Evolutionary conservation across 306 rosid species (phyloP).

Genomic region (Ziziphus jujuba): DNA sequence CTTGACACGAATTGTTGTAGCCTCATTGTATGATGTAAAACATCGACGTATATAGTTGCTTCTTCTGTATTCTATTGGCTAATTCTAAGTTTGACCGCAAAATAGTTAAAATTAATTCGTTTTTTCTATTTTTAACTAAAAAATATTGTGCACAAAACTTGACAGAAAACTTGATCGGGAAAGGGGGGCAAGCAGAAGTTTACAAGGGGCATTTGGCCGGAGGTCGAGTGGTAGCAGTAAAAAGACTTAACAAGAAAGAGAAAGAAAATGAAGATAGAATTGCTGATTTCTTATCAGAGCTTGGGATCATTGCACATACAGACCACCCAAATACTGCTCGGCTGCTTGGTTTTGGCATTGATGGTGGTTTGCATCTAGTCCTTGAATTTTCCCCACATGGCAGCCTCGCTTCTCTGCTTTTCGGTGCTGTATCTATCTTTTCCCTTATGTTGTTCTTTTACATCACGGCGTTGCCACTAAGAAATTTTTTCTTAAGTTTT

Average conservation of each 20-base stretch:
- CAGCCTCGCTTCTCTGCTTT: conserved; percentile 81
- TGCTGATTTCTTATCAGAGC: conserved; percentile 79
- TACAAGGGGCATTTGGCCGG: conserved; percentile 63
- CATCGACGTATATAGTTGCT: too few species aligned
- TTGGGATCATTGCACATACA: conserved; percentile 91
- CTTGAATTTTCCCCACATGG: conserved; percentile 72
- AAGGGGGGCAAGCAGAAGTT: conserved; percentile 97
- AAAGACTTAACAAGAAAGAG: conserved; percentile 67
- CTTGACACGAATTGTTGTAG: too few species aligned
- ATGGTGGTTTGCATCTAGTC: conserved; percentile 74
- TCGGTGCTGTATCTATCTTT: conserved; percentile 43
- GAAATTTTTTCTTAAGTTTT: neutral
- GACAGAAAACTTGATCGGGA: conserved; percentile 78
- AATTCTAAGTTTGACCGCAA: neutral
- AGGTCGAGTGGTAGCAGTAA: conserved; percentile 79
- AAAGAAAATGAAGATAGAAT: conserved; percentile 65
- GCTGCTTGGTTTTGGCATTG: conserved; percentile 80
- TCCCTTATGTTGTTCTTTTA: neutral
- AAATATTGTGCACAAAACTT: neutral
- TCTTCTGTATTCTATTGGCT: conserved; percentile 2
- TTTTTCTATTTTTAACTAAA: neutral
- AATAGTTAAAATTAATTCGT: neutral
- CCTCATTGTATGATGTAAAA: too few species aligned
- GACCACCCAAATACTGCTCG: conserved; percentile 75
- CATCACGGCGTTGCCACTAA: neutral